These are phyloP conservation scores for Diaporthe eres DNA, from an alignment of 2,329 filamentous ascomycete genomes.

Conservation along the genomic window DNA sequence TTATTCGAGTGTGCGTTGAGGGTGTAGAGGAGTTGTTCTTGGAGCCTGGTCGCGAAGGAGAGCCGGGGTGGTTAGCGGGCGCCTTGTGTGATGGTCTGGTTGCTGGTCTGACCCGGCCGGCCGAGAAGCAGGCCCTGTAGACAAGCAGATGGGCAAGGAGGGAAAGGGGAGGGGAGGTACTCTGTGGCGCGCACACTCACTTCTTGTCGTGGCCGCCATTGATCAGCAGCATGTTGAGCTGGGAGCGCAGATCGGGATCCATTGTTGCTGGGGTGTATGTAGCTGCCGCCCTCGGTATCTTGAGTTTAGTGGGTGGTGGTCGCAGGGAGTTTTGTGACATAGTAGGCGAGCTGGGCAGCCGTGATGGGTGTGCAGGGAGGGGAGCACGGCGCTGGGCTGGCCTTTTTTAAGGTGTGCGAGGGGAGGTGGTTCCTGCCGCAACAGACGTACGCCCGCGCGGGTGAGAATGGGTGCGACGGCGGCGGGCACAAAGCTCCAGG, in stretches of 20 bases:
- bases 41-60: constrained; percentile 63
- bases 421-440: neutral
- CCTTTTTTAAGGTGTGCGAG: constrained; percentile 29
- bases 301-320: constrained; percentile 67
- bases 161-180: neutral
- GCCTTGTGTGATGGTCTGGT: neutral
- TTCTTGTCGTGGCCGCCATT: constrained; percentile 71
- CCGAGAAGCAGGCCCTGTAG: neutral
- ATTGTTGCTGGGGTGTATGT: constrained; percentile 73
- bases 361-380: constrained; percentile 33
- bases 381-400: constrained; percentile 29
- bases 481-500: constrained; percentile 28
- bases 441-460: constrained; percentile 14
- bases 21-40: constrained; percentile 74
- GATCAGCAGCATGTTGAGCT: constrained; percentile 72
- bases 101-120: neutral
- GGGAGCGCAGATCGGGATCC: constrained; percentile 73
- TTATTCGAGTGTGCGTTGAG: constrained; percentile 72
- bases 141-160: neutral
- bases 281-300: constrained; percentile 71
- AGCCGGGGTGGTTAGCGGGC: constrained; percentile 37
- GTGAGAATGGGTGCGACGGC: constrained; percentile 22
- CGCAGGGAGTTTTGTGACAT: constrained; percentile 43
- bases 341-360: constrained; percentile 38
- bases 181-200: constrained; percentile 55